phyloP scores from a whole-genome alignment of 1,284 basidiomycete species.

The Boletus mariae region DNA sequence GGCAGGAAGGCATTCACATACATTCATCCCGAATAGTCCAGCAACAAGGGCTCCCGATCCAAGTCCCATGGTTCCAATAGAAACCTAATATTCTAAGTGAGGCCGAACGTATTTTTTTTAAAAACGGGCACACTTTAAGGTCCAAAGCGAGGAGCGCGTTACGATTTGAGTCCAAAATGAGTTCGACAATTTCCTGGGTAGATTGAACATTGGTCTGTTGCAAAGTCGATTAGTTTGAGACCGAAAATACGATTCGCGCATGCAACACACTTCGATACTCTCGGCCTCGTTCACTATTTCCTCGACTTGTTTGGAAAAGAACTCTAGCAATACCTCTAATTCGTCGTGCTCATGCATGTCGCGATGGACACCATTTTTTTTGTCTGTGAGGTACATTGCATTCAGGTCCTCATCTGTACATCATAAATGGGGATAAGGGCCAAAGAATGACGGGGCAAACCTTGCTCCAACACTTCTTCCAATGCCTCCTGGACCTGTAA shows the following conservation, averaged over 20 bases:
- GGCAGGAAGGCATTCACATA: slow-evolving; percentile 39
- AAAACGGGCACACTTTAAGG: slow-evolving; percentile 58
- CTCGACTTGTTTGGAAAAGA: slow-evolving; percentile 93
- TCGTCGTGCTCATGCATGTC: slow-evolving; percentile 84
- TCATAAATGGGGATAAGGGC: slow-evolving; percentile 9
- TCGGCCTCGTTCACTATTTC: slow-evolving; percentile 93
- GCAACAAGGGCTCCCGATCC: slow-evolving; percentile 91
- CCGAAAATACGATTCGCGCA: not conserved
- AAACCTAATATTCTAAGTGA: slow-evolving; percentile 49
- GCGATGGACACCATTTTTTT: slow-evolving; percentile 56
- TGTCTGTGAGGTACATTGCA: slow-evolving; percentile 88
- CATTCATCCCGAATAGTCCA: slow-evolving; percentile 95
- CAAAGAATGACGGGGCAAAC: slow-evolving; percentile 37
- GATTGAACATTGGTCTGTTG: slow-evolving; percentile 85
- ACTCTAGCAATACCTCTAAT: slow-evolving; percentile 88
- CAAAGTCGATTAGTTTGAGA: not conserved
- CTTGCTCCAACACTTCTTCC: slow-evolving; percentile 88
- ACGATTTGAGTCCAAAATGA: slow-evolving; percentile 95
- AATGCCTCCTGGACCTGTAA: slow-evolving; percentile 80
- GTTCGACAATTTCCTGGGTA: slow-evolving; percentile 96
- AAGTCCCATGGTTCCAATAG: slow-evolving; percentile 92
- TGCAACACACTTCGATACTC: slow-evolving; percentile 67
- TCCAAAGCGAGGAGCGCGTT: slow-evolving; percentile 91
- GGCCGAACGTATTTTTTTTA: slow-evolving; percentile 3
- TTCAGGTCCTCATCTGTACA: slow-evolving; percentile 83